Conservation (phyloP, 2,329 filamentous ascomycete genomes). For the Elsinoe batatas region DNA sequence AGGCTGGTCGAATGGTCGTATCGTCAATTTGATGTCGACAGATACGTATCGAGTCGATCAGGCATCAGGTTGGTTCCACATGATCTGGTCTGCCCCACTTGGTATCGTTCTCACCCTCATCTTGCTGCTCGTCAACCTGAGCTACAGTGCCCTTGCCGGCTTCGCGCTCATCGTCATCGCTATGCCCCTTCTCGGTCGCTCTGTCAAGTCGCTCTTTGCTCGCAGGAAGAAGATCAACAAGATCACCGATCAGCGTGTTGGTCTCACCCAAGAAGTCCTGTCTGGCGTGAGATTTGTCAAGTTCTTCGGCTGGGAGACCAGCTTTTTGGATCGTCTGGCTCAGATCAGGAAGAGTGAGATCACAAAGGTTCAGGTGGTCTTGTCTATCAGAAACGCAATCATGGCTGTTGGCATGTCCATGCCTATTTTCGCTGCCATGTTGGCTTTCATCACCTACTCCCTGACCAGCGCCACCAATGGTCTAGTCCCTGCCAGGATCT, state of each 20-base stretch:
- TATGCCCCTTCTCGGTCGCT: slow-evolving; percentile 65
- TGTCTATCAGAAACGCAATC: slow-evolving; percentile 77
- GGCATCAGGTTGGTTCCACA: slow-evolving; percentile 79
- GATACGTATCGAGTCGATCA: slow-evolving; percentile 90
- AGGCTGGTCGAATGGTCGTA: slow-evolving; percentile 87
- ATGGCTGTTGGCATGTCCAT: slow-evolving; percentile 75
- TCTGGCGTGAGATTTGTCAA: slow-evolving; percentile 92
- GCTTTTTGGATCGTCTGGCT: slow-evolving; percentile 68
- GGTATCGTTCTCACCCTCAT: slow-evolving; percentile 68
- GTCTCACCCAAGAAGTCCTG: slow-evolving; percentile 83
- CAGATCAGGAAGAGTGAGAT: slow-evolving; percentile 70
- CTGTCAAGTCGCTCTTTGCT: slow-evolving; percentile 65
- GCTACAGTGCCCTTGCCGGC: slow-evolving; percentile 80
- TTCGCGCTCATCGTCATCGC: slow-evolving; percentile 73
- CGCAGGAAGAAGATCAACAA: slow-evolving; percentile 79
- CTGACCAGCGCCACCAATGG: slow-evolving; percentile 46
- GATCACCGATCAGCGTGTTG: slow-evolving; percentile 84
- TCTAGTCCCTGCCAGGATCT: slow-evolving; percentile 67
- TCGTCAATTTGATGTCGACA: slow-evolving; percentile 89
- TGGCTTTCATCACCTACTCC: slow-evolving; percentile 76
- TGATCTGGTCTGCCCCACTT: slow-evolving; percentile 80
- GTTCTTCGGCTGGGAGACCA: slow-evolving; percentile 89
- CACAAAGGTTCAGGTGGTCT: slow-evolving; percentile 67
- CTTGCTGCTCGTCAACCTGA: slow-evolving; percentile 75
- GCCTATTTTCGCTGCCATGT: slow-evolving; percentile 89